Conservation (phyloP, 1,139 yeast genomes). For the Geotrichum candidum region DNA sequence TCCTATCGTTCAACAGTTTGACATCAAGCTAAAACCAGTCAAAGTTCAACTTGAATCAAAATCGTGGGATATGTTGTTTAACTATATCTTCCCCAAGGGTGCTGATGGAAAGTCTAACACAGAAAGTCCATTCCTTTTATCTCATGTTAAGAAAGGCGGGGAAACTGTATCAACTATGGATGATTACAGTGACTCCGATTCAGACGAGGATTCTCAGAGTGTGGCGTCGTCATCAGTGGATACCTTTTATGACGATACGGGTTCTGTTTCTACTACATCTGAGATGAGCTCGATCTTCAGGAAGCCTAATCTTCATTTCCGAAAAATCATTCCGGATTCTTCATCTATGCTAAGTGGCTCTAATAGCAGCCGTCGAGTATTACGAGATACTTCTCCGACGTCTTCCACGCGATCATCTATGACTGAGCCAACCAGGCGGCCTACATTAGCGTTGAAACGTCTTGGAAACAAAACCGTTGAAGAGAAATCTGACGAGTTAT, state of each 20-base stretch:
- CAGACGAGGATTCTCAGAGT: not conserved
- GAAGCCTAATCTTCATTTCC: not conserved
- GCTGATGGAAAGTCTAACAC: constrained; percentile 23
- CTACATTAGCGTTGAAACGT: not conserved
- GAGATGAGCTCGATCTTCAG: not conserved
- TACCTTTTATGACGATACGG: not conserved
- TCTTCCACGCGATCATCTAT: not conserved
- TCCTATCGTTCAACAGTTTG: constrained; percentile 51
- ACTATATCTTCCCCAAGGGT: constrained; percentile 58
- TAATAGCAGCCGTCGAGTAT: not conserved
- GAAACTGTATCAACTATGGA: constrained; percentile 5
- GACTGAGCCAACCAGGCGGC: not conserved
- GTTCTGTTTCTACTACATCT: not conserved
- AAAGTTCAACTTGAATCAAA: constrained; percentile 66
- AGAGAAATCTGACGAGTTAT: constrained; percentile 40
- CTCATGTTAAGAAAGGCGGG: not conserved
- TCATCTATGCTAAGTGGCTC: not conserved
- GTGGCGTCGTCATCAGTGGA: not conserved
- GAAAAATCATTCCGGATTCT: not conserved
- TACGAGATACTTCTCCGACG: not conserved
- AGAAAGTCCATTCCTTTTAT: constrained; percentile 25
- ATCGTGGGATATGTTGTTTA: constrained; percentile 56
- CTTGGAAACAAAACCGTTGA: not conserved
- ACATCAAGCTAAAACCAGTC: constrained; percentile 55
- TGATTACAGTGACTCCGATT: not conserved